Base-by-base conservation (phyloP, 2,329 filamentous ascomycete genomes). In the Colletotrichum coccodes region DNA sequence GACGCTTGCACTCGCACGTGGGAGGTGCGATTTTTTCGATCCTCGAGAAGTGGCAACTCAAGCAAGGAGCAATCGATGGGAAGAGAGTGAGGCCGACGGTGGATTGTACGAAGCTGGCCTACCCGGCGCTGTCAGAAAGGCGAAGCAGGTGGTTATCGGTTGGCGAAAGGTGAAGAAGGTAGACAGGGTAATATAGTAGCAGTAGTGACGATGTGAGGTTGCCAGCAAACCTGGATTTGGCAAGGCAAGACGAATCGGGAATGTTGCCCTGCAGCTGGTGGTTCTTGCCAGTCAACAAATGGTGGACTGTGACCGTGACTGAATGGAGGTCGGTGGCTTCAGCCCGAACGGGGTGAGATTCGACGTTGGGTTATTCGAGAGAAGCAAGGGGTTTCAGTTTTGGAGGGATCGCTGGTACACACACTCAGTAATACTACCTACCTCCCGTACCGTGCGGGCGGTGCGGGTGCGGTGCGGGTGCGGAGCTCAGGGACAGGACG, bases 361-460 rank as follows among this genome's bases (percentile, higher is more conserved):
- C 42, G 62, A 60, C 61, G 56, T 66, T 69, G 62, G 66, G 66
- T 60, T 65, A 56, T 66, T 69, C 61, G 36, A 69, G 49, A 66
- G 66, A 47, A 64, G 60, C 68, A 70, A 69, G 64, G 68, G 68
- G 60, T 69, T 70, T 70, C 64, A 64, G 68, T 56, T 70, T 69
- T 64, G 64, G 65, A 64, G 63, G 60, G 68, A 69, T 70, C 68
- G 60, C 56, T 65, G 47, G 46, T 49, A 60, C n/a, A 58, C 40
- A 26, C 42, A 34, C 28, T 46, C 54, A 44, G 40, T 4, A 46
- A 30, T 32, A 44, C 42, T 46, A 34, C 26, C 42, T 46, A 34
- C 26, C 38, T 44, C 6, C 34, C 16, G 34, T 57, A 42, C 14
- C n/a, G 42, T 59, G 56, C 42, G 23, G 56, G 44, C 21, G 28